Conservation (phyloP, 129 eudicot genomes). For the Arctium lappa region DNA sequence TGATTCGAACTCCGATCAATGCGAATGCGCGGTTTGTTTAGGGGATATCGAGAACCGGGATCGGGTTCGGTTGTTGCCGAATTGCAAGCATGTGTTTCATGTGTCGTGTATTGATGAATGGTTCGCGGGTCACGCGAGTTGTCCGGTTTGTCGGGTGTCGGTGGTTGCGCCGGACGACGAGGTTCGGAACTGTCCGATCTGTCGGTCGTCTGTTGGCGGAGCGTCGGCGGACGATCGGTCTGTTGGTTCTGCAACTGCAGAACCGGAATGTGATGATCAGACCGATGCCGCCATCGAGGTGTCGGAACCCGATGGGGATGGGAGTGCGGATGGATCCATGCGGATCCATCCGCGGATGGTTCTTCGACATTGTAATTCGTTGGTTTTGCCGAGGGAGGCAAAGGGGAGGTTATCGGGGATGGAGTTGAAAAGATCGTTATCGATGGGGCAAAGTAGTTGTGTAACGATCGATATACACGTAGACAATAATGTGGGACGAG, state of each 20-base stretch:
- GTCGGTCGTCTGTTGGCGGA: neutral
- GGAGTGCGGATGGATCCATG: neutral
- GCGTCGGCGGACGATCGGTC: neutral
- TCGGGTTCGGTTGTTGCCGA: constrained; percentile 43
- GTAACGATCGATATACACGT: constrained; percentile 31
- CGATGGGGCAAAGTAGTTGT: constrained; percentile 50
- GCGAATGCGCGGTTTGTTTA: constrained; percentile 55
- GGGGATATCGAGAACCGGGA: constrained; percentile 51
- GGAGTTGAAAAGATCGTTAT: constrained; percentile 53
- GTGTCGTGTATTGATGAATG: constrained; percentile 52
- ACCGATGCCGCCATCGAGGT: neutral
- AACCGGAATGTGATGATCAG: neutral
- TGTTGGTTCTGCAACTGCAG: neutral
- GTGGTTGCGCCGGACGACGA: constrained; percentile 19
- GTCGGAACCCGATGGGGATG: neutral
- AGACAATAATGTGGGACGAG: constrained; percentile 15
- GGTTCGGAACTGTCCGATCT: neutral
- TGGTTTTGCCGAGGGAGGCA: constrained; percentile 32
- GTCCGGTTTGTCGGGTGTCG: constrained; percentile 57
- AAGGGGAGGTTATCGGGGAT: constrained; percentile 6
- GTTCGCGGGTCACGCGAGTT: constrained; percentile 45
- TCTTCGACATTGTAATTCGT: constrained; percentile 41
- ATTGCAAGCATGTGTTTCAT: constrained; percentile 57
- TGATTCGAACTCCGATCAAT: neutral
- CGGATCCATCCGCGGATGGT: neutral